Evolutionary conservation across 192 early-diverging fungal species (phyloP).

Genomic region (Phycomyces blakesleeanus): DNA sequence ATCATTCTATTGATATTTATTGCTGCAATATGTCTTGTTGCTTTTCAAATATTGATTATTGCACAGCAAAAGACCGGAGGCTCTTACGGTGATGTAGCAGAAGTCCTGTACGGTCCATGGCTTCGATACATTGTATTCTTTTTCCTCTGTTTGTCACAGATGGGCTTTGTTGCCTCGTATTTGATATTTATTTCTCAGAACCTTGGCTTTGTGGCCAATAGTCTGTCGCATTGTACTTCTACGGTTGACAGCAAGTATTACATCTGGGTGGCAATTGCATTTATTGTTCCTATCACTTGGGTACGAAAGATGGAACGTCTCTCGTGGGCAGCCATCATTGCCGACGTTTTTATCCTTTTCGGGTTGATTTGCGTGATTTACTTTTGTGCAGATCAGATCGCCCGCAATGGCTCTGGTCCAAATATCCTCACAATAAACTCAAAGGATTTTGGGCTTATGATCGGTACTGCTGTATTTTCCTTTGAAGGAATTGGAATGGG

Average conservation of each 20-base stretch:
- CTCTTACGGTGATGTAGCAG: slow-evolving; percentile 55
- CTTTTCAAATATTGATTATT: slow-evolving; percentile 43
- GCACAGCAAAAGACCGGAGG: slow-evolving; percentile 49
- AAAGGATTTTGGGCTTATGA: slow-evolving; percentile 60
- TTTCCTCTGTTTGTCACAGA: slow-evolving; percentile 62
- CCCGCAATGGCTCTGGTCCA: slow-evolving; percentile 43
- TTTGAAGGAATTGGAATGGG: slow-evolving; percentile 42
- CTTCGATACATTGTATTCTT: slow-evolving; percentile 30
- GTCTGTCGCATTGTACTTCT: slow-evolving; percentile 53
- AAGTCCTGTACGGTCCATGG: slow-evolving; percentile 41
- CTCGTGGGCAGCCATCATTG: slow-evolving; percentile 57
- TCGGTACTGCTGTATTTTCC: slow-evolving; percentile 61
- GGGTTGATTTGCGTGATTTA: slow-evolving; percentile 64
- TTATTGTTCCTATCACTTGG: slow-evolving; percentile 67
- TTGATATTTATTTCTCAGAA: slow-evolving; percentile 87
- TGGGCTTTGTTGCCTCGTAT: slow-evolving; percentile 85
- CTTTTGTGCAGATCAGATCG: slow-evolving; percentile 48
- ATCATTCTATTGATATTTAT: slow-evolving; percentile 55
- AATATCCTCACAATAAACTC: slow-evolving; percentile 56
- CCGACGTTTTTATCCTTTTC: slow-evolving; percentile 71
- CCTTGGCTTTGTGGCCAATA: slow-evolving; percentile 63
- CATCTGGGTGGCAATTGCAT: slow-evolving; percentile 66
- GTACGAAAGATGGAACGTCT: slow-evolving; percentile 56
- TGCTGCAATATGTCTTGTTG: slow-evolving; percentile 58
- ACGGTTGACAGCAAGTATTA: slow-evolving; percentile 62